These are phyloP conservation scores for Piper longum DNA, from an alignment of 164 flowering plant genomes.

Conservation along the genomic window DNA sequence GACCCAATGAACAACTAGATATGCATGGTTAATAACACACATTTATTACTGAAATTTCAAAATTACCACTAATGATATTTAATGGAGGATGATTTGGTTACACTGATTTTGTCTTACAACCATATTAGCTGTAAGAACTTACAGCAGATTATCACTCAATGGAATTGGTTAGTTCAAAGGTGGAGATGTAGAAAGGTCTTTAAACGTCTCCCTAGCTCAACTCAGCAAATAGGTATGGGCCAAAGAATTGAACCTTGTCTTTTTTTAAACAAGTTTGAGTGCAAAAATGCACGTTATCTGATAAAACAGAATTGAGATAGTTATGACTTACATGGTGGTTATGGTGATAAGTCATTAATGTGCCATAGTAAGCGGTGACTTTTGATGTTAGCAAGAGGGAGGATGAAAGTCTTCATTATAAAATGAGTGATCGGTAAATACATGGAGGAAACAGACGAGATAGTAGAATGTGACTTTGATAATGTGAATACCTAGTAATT, in stretches of 20 bases:
- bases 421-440: background rate
- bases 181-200: too few species aligned
- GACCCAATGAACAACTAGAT: background rate
- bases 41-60: too few species aligned
- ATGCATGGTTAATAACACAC: too few species aligned
- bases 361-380: background rate
- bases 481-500: background rate
- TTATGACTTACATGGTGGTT: too few species aligned
- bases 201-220: background rate
- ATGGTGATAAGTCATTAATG: background rate
- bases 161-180: too few species aligned
- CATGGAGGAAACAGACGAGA: background rate
- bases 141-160: too few species aligned
- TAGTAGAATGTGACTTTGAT: background rate
- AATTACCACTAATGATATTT: too few species aligned
- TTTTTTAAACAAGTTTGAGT: background rate
- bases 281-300: background rate
- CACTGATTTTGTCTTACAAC: too few species aligned
- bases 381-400: background rate
- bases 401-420: background rate
- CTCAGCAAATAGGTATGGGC: background rate
- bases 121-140: too few species aligned
- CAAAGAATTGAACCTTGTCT: background rate
- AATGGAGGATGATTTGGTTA: too few species aligned
- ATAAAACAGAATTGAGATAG: background rate